Conservation (phyloP, 2,329 filamentous ascomycete species). For the Blastomyces silverae region DNA sequence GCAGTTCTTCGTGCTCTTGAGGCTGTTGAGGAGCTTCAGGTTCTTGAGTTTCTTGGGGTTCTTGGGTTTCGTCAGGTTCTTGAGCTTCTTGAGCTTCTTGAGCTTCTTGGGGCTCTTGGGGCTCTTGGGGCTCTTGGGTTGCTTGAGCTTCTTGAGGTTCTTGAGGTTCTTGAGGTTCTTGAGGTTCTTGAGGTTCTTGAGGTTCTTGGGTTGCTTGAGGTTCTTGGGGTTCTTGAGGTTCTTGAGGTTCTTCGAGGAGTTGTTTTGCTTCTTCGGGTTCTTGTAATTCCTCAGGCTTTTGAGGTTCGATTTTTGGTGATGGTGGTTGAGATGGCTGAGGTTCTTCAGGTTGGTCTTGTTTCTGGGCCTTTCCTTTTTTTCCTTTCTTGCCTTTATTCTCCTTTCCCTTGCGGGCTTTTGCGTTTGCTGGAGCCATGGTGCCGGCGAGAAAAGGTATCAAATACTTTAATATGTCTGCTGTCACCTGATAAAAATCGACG, state of each 20-base stretch:
- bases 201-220: conserved; percentile 17
- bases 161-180: conserved; percentile 18
- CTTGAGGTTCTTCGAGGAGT: conserved; percentile 14
- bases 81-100: conserved; percentile 6
- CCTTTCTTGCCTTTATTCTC: conserved; percentile 16
- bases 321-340: conserved; percentile 4
- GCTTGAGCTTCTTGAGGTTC: conserved; percentile 7
- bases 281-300: conserved; percentile 19
- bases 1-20: background rate
- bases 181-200: conserved; percentile 12
- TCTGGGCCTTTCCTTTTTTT: conserved; percentile 19
- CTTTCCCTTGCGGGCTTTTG: conserved; percentile 16
- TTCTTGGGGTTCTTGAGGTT: conserved; percentile 11
- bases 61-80: background rate
- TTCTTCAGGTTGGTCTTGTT: conserved; percentile 13
- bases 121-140: conserved; percentile 15
- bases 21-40: conserved; percentile 3
- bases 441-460: conserved; percentile 14
- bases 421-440: conserved; percentile 9
- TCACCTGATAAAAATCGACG: conserved; percentile 14
- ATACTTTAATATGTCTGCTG: conserved; percentile 11
- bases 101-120: too few species aligned
- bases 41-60: conserved; percentile 7
- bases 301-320: conserved; percentile 11
- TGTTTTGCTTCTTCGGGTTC: conserved; percentile 11